Conservation (phyloP, 129 eudicot species). For the Mikania micrantha region DNA sequence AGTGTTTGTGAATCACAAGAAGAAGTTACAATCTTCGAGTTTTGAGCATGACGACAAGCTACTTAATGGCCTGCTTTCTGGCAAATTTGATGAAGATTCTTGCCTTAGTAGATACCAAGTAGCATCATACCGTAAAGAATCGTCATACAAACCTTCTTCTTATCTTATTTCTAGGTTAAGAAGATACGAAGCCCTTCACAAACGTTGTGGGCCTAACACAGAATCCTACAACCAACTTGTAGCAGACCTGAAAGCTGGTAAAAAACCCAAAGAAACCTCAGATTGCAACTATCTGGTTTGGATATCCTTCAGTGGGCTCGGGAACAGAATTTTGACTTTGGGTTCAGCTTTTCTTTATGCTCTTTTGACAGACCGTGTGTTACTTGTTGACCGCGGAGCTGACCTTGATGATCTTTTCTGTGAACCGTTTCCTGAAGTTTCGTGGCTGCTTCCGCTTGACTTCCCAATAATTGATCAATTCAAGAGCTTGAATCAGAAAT, state of each 20-base stretch:
- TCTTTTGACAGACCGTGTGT: constrained; percentile 61
- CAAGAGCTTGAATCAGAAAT: constrained; percentile 49
- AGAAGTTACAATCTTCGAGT: constrained; percentile 27
- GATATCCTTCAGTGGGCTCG: constrained; percentile 66
- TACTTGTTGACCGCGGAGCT: constrained; percentile 57
- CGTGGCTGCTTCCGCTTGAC: constrained; percentile 67
- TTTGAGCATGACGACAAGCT: constrained; percentile 33
- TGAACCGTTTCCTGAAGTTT: constrained; percentile 64
- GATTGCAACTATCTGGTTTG: constrained; percentile 71
- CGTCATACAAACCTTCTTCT: constrained; percentile 37
- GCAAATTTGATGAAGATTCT: constrained; percentile 38
- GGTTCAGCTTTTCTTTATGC: constrained; percentile 75
- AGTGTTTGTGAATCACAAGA: constrained; percentile 21
- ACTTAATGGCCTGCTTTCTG: constrained; percentile 39
- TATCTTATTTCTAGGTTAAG: constrained; percentile 43
- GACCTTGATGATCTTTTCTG: constrained; percentile 66
- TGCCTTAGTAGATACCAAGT: constrained; percentile 50
- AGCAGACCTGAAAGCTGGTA: constrained; percentile 26
- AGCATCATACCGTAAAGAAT: constrained; percentile 30
- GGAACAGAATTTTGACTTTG: constrained; percentile 62
- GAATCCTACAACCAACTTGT: constrained; percentile 42
- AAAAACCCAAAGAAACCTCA: constrained; percentile 3
- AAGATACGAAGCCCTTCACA: constrained; percentile 49
- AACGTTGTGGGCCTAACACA: constrained; percentile 53
- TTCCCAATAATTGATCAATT: constrained; percentile 52